A percentile compares a stretch with the other conserved stretches of the same genome.
phyloP scores from a whole-genome alignment of 2,329 filamentous ascomycete species.

The Nigrospora sphaerica region DNA sequence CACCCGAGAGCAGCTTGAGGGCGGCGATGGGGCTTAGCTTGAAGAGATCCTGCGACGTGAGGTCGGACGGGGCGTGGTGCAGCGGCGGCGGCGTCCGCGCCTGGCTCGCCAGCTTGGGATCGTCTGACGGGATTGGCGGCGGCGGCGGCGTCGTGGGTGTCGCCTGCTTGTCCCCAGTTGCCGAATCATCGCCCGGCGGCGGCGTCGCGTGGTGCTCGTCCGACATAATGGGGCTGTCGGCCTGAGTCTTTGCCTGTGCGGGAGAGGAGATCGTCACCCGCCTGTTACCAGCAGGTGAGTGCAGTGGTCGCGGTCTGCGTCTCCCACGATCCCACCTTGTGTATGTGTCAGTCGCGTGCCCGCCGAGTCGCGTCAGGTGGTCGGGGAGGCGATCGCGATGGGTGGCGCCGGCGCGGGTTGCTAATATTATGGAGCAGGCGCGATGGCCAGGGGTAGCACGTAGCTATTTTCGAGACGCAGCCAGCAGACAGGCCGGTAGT shows the following conservation, averaged over 20 bases:
- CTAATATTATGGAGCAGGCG: no score
- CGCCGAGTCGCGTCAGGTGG: no score
- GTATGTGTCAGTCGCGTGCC: no score
- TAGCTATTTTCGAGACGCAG: no score
- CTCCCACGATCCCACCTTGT: no score
- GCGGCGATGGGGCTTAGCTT: conserved; percentile 66
- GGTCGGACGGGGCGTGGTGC: conserved; percentile 33
- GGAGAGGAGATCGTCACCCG: background rate
- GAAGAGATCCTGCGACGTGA: conserved; percentile 58
- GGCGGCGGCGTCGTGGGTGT: conserved; percentile 27
- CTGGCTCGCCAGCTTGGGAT: conserved; percentile 24
- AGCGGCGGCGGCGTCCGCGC: conserved; percentile 30
- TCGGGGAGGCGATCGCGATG: no score
- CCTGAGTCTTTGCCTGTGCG: background rate
- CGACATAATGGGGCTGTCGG: background rate
- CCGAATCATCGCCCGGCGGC: conserved; percentile 3
- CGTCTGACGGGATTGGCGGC: conserved; percentile 27
- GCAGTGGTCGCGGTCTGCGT: no score
- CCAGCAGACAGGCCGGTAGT: no score
- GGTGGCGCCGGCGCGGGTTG: no score
- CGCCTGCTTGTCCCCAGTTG: conserved; percentile 11
- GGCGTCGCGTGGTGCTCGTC: background rate
- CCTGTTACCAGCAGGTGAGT: background rate
- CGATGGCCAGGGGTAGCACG: no score
- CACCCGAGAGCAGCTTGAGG: conserved; percentile 69